Conservation (phyloP, 495 filamentous ascomycete genomes). For the Neurospora sp. region DNA sequence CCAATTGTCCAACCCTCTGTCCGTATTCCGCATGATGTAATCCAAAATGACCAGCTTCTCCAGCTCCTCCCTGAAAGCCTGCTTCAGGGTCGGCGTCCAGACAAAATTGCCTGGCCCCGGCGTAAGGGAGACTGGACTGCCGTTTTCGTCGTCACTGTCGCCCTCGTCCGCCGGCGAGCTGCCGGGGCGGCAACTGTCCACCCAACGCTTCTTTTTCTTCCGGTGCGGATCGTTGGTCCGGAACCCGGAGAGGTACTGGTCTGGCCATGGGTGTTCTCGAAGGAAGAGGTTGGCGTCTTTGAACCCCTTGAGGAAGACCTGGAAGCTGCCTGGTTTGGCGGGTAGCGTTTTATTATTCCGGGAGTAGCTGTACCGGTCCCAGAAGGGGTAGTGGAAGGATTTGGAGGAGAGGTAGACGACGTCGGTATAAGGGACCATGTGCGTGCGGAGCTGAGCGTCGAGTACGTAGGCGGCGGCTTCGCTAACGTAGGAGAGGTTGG, state of each 20-base stretch:
- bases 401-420: conserved; percentile 91
- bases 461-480: conserved; percentile 95
- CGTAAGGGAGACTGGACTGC: conserved; percentile 24
- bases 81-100: conserved; percentile 85
- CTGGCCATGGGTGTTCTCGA: conserved; percentile 95
- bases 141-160: conserved; percentile 54
- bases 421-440: conserved; percentile 92
- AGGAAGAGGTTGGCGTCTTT: conserved; percentile 95
- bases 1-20: conserved; percentile 96
- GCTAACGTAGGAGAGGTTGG: conserved; percentile 97
- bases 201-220: conserved; percentile 65
- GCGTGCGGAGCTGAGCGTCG: conserved; percentile 79
- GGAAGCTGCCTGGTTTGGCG: conserved; percentile 88
- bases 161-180: conserved; percentile 56
- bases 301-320: conserved; percentile 93
- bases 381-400: conserved; percentile 96
- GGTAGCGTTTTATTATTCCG: conserved; percentile 82
- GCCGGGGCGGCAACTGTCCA: conserved; percentile 67
- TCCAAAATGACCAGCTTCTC: conserved; percentile 97
- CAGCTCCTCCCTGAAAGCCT: conserved; percentile 86
- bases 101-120: conserved; percentile 50
- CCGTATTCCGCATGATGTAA: conserved; percentile 99
- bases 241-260: conserved; percentile 72
- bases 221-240: conserved; percentile 60
- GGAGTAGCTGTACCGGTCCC: conserved; percentile 83